phyloP scores from a whole-genome alignment of 2,329 filamentous ascomycete genomes.

The Lachnellula hyalina region DNA sequence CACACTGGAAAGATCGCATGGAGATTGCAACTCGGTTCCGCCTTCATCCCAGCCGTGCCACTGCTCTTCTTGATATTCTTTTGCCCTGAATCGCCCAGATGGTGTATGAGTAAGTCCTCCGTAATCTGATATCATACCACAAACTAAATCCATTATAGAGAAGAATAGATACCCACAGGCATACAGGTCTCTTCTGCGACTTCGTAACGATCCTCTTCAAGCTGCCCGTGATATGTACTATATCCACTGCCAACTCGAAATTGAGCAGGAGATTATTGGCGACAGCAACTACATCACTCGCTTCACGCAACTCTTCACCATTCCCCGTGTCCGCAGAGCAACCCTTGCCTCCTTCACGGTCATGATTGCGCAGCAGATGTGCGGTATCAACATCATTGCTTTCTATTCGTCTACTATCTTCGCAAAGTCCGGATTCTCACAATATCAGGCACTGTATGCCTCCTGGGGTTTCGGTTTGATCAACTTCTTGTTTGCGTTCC shows the following conservation, averaged over 20 bases:
- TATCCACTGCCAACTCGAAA: conserved; percentile 47
- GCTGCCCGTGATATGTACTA: conserved; percentile 60
- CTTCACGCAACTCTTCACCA: conserved; percentile 61
- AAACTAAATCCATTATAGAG: conserved; percentile 29
- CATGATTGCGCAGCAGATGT: conserved; percentile 43
- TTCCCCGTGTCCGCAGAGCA: conserved; percentile 65
- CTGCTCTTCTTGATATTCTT: conserved; percentile 52
- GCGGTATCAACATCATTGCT: conserved; percentile 58
- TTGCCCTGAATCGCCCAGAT: conserved; percentile 61
- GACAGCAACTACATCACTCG: conserved; percentile 51
- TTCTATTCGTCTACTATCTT: conserved; percentile 69
- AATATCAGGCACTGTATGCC: conserved; percentile 52
- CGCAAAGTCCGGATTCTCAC: conserved; percentile 48
- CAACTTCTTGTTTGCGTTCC: conserved; percentile 58
- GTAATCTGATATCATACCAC: not conserved
- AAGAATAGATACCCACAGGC: conserved; percentile 51
- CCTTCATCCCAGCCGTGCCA: conserved; percentile 60
- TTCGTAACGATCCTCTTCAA: conserved; percentile 54
- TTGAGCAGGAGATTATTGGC: conserved; percentile 37
- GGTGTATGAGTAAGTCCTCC: conserved; percentile 47
- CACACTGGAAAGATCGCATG: conserved; percentile 54
- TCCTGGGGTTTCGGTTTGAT: conserved; percentile 62
- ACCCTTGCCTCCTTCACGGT: conserved; percentile 72
- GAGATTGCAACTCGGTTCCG: conserved; percentile 59
- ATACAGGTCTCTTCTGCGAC: conserved; percentile 48